Conservation (phyloP, 768 basidiomycete species). For the Russula earlei region DNA sequence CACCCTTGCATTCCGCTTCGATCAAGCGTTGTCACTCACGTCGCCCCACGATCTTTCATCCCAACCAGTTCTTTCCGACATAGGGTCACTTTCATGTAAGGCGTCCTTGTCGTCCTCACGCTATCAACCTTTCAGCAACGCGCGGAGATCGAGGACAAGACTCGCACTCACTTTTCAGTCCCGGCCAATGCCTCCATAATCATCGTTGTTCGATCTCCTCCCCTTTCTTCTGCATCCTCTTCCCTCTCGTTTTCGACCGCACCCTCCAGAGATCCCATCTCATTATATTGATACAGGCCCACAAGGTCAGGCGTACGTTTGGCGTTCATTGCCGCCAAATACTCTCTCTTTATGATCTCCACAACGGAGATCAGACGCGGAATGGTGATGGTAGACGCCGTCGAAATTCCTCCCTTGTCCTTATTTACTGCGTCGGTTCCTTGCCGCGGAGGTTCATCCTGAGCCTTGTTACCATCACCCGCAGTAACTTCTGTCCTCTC, state of each 20-base stretch:
- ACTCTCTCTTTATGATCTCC: slow-evolving; percentile 82
- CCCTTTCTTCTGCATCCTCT: slow-evolving; percentile 28
- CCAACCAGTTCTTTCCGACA: slow-evolving; percentile 36
- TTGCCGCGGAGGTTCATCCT: slow-evolving; percentile 4
- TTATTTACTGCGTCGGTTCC: neutral
- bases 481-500: slow-evolving; percentile 4
- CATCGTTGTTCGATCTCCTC: slow-evolving; percentile 21
- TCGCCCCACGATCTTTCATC: slow-evolving; percentile 32
- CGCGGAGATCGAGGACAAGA: neutral
- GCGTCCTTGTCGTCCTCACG: slow-evolving; percentile 33
- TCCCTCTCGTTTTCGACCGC: slow-evolving; percentile 22
- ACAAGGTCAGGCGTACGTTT: slow-evolving; percentile 19
- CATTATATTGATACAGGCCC: slow-evolving; percentile 73
- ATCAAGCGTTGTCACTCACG: slow-evolving; percentile 32
- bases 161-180: slow-evolving; percentile 44
- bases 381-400: slow-evolving; percentile 33
- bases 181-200: slow-evolving; percentile 41
- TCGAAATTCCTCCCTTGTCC: slow-evolving; percentile 21
- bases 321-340: slow-evolving; percentile 43
- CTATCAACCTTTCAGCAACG: neutral
- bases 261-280: slow-evolving; percentile 49
- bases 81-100: slow-evolving; percentile 65
- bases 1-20: neutral
- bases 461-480: neutral
- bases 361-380: slow-evolving; percentile 67